Evolutionary conservation across 345 rosid genomes (phyloP).

Genomic region (Cardiospermum halicacabum): DNA sequence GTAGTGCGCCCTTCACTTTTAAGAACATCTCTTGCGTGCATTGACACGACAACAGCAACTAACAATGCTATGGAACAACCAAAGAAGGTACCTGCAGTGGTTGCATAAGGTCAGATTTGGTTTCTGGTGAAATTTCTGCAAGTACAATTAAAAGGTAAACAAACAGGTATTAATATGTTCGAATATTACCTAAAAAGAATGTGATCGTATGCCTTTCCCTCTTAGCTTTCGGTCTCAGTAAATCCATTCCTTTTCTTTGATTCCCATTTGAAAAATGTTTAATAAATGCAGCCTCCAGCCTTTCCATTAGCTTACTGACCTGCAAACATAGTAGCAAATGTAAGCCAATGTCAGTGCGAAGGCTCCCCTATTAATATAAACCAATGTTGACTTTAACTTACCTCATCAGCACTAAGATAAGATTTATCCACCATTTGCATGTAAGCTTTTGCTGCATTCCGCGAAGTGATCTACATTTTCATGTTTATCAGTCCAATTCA

Average conservation of each 20-base stretch:
- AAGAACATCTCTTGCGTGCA: slow-evolving; percentile 51
- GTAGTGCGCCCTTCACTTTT: slow-evolving; percentile 32
- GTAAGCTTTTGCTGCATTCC: slow-evolving; percentile 60
- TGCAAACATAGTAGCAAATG: slow-evolving; percentile 15
- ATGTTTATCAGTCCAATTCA: neutral
- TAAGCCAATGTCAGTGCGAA: too few species aligned
- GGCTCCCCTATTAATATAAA: too few species aligned
- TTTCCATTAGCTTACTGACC: slow-evolving; percentile 59
- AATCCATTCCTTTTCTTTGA: slow-evolving; percentile 56
- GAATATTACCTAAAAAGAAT: slow-evolving; percentile 63
- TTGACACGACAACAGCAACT: slow-evolving; percentile 38
- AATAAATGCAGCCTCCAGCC: slow-evolving; percentile 56
- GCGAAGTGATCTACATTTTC: slow-evolving; percentile 46
- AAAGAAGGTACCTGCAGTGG: slow-evolving; percentile 39
- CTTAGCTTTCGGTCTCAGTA: slow-evolving; percentile 48
- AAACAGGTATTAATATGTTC: too few species aligned
- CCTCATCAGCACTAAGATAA: slow-evolving; percentile 64
- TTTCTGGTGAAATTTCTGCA: too few species aligned
- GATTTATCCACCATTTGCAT: slow-evolving; percentile 64
- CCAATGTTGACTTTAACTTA: slow-evolving; percentile 6
- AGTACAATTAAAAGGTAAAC: too few species aligned
- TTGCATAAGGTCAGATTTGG: too few species aligned
- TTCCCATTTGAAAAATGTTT: slow-evolving; percentile 83
- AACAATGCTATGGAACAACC: slow-evolving; percentile 69
- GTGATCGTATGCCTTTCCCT: slow-evolving; percentile 65